Conservation (phyloP, 768 basidiomycete genomes). For the Infundibulicybe gibba region DNA sequence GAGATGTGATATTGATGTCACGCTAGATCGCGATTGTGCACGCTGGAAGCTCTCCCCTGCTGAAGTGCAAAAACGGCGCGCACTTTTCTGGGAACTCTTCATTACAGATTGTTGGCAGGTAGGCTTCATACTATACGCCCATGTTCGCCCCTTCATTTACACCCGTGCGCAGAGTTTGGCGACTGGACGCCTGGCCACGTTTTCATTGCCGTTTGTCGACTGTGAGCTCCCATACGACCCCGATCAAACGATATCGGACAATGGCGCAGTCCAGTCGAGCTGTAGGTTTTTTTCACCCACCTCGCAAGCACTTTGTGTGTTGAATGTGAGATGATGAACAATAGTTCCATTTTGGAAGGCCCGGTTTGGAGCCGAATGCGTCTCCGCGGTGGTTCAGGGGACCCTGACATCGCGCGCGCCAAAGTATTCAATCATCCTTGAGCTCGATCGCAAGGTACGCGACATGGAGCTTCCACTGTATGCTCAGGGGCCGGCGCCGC, state of each 20-base stretch:
- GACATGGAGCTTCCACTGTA: conserved; percentile 68
- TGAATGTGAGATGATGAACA: neutral
- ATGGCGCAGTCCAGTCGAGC: conserved; percentile 53
- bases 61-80: conserved; percentile 69
- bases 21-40: conserved; percentile 65
- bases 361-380: conserved; percentile 60
- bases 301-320: too few relatives aligned
- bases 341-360: conserved; percentile 71
- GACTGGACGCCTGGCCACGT: conserved; percentile 65
- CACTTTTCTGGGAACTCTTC: conserved; percentile 72
- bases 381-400: conserved; percentile 66
- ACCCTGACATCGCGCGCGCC: conserved; percentile 62
- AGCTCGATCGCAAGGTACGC: conserved; percentile 63
- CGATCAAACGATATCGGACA: conserved; percentile 53
- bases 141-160: conserved; percentile 1
- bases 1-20: conserved; percentile 1
- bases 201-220: conserved; percentile 69
- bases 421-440: conserved; percentile 57
- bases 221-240: conserved; percentile 64
- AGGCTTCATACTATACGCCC: conserved; percentile 6
- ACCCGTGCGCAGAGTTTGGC: conserved; percentile 51
- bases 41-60: conserved; percentile 58
- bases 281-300: conserved; percentile 38
- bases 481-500: conserved; percentile 45
- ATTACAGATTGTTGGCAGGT: conserved; percentile 78